These are phyloP conservation scores for Cyberlindnera maclurae DNA, from an alignment of 805 yeast species.

Conservation along the genomic window DNA sequence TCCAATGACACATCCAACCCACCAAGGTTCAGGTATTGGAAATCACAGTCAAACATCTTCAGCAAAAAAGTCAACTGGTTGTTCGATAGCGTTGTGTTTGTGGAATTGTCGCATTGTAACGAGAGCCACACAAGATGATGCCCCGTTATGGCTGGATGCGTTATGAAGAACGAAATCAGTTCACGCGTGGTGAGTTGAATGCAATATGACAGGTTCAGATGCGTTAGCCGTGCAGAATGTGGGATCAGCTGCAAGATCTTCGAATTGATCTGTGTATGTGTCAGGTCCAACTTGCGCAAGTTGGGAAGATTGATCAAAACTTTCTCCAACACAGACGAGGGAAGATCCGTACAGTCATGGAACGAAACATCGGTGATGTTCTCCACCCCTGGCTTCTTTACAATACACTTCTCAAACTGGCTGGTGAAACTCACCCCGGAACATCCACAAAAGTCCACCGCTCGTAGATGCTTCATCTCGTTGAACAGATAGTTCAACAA, in stretches of 20 bases:
- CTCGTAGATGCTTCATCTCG: slow-evolving; percentile 46
- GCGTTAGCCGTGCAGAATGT: slow-evolving; percentile 55
- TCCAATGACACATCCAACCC: slow-evolving; percentile 49
- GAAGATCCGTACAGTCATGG: slow-evolving; percentile 81
- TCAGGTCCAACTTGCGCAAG: slow-evolving; percentile 65
- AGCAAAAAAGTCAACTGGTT: slow-evolving; percentile 42
- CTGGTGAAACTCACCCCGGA: slow-evolving; percentile 54
- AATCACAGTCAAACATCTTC: slow-evolving; percentile 31
- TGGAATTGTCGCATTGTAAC: slow-evolving; percentile 55
- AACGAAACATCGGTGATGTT: slow-evolving; percentile 45
- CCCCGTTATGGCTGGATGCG: slow-evolving; percentile 55
- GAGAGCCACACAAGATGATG: slow-evolving; percentile 58
- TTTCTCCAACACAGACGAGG: slow-evolving; percentile 46
- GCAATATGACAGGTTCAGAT: slow-evolving; percentile 60
- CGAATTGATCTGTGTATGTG: slow-evolving; percentile 73
- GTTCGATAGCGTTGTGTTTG: slow-evolving; percentile 50
- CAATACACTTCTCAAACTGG: slow-evolving; percentile 42
- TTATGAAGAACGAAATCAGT: slow-evolving; percentile 57
- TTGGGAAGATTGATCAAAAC: slow-evolving; percentile 50
- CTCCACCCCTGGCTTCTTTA: slow-evolving; percentile 15
- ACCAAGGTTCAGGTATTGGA: slow-evolving; percentile 50
- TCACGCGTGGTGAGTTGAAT: slow-evolving; percentile 67
- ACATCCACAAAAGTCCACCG: slow-evolving; percentile 86
- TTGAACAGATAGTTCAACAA: slow-evolving; percentile 53
- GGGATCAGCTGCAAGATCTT: slow-evolving; percentile 51